Base-by-base conservation (phyloP, 2,329 filamentous ascomycete species). In the Fusarium citri region DNA sequence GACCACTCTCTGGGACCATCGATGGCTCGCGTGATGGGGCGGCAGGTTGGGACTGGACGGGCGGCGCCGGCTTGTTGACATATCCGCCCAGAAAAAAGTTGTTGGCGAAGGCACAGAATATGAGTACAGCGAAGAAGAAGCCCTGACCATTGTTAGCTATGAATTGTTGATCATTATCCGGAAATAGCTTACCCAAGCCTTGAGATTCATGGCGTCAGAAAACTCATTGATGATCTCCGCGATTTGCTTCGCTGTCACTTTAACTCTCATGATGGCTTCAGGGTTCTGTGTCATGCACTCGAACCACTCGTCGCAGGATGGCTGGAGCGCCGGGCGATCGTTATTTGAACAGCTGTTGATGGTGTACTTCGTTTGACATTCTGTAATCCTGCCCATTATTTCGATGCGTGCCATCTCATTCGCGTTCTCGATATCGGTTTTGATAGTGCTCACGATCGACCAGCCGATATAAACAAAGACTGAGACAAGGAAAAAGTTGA, bases 221-320 rank as follows among this genome's bases (percentile, higher is more conserved):
- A 98, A 98, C 75, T 92, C 91, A 78, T 98, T 98, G 80, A 98
- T 91, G 42, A 99, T 97, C 76, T 94, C 89, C 1, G 95, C 95
- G 77, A 98, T 92, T 26, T 94, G 96, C 76, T 93, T 91, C 8
- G 94, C 94, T 20, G 92, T 93, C 41, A 97, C 89, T 74, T 91
- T 91, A 43, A 95, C 91, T 40, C 91, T 86, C 71, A 93, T 94
- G 59, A 97, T 89, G 59, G 89, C 89, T 46, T 90, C 86, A 1
- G 94, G 91, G 75, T 98, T 93, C 70, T 91, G 89, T 70, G 91
- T 89, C 93, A 97, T 97, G 80, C 96, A 98, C 31, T 88, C 84
- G 69, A 91, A 89, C 95, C 95, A 98, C 66, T 91, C 88, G 34
- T 89, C 87, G 78, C 96, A 99, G 6, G 91, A 83, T 0, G 81